Base-by-base conservation (phyloP, 2,329 filamentous ascomycete genomes). In the Pseudogymnoascus sp. region DNA sequence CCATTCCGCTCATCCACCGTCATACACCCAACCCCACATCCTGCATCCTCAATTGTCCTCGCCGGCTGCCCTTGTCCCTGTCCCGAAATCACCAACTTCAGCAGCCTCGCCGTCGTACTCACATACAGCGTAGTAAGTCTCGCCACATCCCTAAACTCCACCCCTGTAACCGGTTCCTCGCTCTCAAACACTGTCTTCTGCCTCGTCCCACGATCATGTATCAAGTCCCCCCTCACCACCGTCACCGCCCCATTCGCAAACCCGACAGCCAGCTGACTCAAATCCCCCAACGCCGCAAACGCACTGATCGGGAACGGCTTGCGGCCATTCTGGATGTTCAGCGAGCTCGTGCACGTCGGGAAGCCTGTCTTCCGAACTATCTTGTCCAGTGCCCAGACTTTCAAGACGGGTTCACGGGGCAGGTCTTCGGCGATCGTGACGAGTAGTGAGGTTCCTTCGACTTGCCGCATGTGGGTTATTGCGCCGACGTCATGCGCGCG, bases 351-450 rank as follows among this genome's bases (percentile, higher is more conserved):
- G 72, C 94, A 97, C 39, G 87, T 90, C 13, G 94, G 94, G 65
- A 88, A 80, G 42, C 92, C 92, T 4, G 90, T 95, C 81, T 95
- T 97, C 82, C 94, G 97, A 67, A 96, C 91, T 3, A 88, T 82
- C 76, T 92, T 95, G 73, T 97, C 92, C 68, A 99, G 80, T 21
- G 91, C 93, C 94, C 94, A 99, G n/a, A 97, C 93, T 74, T 96
- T 97, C 64, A 99, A 76, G 18, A 93, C 82, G 0, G 94, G 93
- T 69, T 97, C 92, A 69, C 84, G 88, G 39, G 89, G 89, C 60
- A 97, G 79, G 70, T 97, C 92, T 75, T 99, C 94, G 63, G 88
- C 84, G 64, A 93, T 80, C 0, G 94, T 97, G 36, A 97, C 86
- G 29, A 99, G 80, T 65, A 96, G 76, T 61, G 90, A 87, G 0